A percentile compares a stretch with the other conserved stretches of the same genome.
phyloP scores from a whole-genome alignment of 2,329 filamentous ascomycete genomes.

The Cadophora sp. region DNA sequence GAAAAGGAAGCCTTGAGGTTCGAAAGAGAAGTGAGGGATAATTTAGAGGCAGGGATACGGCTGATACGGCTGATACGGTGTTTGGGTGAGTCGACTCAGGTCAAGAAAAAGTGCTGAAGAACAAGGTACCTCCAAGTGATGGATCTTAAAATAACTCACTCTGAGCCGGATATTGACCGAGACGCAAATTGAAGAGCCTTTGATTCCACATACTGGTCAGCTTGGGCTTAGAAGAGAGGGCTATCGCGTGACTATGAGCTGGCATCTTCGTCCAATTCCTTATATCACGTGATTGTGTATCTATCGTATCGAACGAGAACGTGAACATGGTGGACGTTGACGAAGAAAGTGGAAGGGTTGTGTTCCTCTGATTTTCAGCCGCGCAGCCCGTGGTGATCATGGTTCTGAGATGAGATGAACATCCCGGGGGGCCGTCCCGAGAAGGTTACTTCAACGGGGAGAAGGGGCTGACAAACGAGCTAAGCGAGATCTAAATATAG shows the following conservation, averaged over 20 bases:
- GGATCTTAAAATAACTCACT: not conserved
- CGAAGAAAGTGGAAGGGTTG: not conserved
- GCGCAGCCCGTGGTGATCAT: not conserved
- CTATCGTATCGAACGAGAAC: not conserved
- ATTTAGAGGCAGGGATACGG: not conserved
- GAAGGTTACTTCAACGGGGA: not conserved
- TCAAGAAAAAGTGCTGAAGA: constrained; percentile 1
- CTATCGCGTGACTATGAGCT: no score
- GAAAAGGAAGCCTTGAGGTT: not conserved
- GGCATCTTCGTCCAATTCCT: not conserved
- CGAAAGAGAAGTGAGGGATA: not conserved
- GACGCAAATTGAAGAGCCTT: not conserved
- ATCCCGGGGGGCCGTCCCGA: not conserved
- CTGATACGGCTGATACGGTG: not conserved
- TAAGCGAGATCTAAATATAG: constrained; percentile 14
- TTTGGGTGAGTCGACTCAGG: not conserved
- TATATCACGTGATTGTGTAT: not conserved
- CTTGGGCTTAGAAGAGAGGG: not conserved
- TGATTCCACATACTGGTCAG: not conserved
- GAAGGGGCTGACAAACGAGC: not conserved
- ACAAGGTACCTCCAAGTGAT: not conserved
- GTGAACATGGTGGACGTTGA: not conserved
- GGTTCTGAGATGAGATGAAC: not conserved
- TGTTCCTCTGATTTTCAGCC: not conserved
- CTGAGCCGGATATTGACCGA: not conserved